Evolutionary conservation across 2,329 filamentous ascomycete species (phyloP).

Genomic region (Penicillium janthinellum): DNA sequence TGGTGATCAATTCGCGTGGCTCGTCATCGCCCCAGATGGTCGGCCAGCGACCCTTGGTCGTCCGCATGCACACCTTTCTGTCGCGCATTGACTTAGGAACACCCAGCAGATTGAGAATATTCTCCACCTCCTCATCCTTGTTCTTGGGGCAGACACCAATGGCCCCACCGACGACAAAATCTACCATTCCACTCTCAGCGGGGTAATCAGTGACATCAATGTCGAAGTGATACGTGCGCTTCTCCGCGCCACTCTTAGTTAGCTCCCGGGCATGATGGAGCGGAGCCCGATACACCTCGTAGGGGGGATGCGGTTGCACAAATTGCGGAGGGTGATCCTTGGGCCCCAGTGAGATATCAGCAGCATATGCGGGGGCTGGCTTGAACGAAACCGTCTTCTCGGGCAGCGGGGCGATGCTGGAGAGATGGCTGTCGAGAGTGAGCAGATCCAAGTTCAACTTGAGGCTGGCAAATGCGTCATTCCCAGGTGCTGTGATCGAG

Average conservation of each 20-base stretch:
- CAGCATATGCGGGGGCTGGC: conserved; percentile 39
- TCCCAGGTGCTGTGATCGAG: conserved; percentile 61
- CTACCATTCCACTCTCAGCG: conserved; percentile 72
- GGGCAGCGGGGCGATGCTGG: conserved; percentile 70
- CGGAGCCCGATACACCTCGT: conserved; percentile 87
- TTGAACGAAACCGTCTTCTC: conserved; percentile 71
- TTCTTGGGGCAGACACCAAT: conserved; percentile 94
- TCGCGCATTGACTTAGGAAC: conserved; percentile 81
- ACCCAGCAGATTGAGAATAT: conserved; percentile 78
- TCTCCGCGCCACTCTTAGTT: conserved; percentile 85
- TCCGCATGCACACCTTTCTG: conserved; percentile 78
- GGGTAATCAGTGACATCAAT: conserved; percentile 96
- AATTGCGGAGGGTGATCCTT: conserved; percentile 75
- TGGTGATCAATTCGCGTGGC: conserved; percentile 82
- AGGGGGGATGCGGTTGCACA: conserved; percentile 92
- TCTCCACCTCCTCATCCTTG: conserved; percentile 72
- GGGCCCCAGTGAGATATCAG: conserved; percentile 39
- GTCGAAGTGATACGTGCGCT: conserved; percentile 96
- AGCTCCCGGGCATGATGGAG: conserved; percentile 83
- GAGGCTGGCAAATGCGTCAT: conserved; percentile 79
- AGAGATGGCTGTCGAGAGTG: conserved; percentile 69
- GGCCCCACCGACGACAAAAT: conserved; percentile 95
- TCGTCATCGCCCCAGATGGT: conserved; percentile 96
- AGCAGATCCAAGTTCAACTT: conserved; percentile 75
- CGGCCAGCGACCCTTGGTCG: conserved; percentile 83